phyloP scores from a whole-genome alignment of 1,284 basidiomycete species.

The Fomes fomentarius region DNA sequence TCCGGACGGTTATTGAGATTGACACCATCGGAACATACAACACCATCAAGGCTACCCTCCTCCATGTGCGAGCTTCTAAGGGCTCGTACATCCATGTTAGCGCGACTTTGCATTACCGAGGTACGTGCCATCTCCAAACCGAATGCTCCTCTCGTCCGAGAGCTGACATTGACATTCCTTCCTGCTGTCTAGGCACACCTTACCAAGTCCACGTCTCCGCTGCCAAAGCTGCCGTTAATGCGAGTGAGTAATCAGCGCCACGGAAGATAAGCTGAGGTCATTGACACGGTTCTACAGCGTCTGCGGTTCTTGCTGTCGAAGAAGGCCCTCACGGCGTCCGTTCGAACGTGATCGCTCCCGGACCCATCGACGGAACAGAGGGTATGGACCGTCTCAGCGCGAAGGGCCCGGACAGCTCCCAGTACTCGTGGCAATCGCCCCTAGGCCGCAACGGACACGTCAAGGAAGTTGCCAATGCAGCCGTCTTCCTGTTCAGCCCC shows the following conservation, averaged over 20 bases:
- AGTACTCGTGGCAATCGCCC: conserved; percentile 41
- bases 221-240: conserved; percentile 95
- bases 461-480: conserved; percentile 80
- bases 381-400: conserved; percentile 77
- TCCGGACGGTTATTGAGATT: conserved; percentile 93
- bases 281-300: conserved; percentile 25
- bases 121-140: conserved; percentile 39
- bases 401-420: conserved; percentile 32
- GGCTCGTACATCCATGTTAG: conserved; percentile 93
- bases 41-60: conserved; percentile 90
- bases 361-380: conserved; percentile 84
- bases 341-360: conserved; percentile 91
- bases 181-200: conserved; percentile 73
- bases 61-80: conserved; percentile 67
- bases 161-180: background rate
- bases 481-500: conserved; percentile 88
- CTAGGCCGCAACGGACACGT: conserved; percentile 68
- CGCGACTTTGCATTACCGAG: conserved; percentile 88
- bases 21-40: conserved; percentile 94
- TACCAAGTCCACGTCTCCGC: conserved; percentile 94
- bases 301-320: conserved; percentile 83
- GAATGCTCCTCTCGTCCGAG: background rate
- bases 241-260: conserved; percentile 39
- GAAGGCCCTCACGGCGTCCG: conserved; percentile 95
- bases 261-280: background rate